These are phyloP conservation scores for Calonectria multiphialidica DNA, from an alignment of 2,329 filamentous ascomycete species.

Conservation along the genomic window DNA sequence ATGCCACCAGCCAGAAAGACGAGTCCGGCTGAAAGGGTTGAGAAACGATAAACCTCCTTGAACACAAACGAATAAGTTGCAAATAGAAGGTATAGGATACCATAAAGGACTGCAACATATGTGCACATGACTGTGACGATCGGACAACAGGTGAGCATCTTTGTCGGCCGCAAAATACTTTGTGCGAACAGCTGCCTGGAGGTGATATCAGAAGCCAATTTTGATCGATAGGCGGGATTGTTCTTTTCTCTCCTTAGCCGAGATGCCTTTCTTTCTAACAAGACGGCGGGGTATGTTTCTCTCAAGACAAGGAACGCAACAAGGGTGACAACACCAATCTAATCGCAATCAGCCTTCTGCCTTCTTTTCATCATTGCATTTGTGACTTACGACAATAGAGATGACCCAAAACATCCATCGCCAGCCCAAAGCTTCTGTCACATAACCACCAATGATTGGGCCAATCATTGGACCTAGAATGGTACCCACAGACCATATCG, in stretches of 20 bases:
- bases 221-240: background rate
- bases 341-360: background rate
- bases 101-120: conserved; percentile 72
- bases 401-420: conserved; percentile 52
- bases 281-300: conserved; percentile 68
- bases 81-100: conserved; percentile 67
- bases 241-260: background rate
- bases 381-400: conserved; percentile 20
- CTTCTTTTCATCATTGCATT: conserved; percentile 44
- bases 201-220: background rate
- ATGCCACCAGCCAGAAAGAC: conserved; percentile 36
- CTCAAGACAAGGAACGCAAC: conserved; percentile 6
- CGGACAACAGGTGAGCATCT: conserved; percentile 64
- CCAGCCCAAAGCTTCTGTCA: conserved; percentile 56
- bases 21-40: conserved; percentile 40
- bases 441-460: conserved; percentile 54
- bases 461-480: conserved; percentile 66
- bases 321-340: conserved; percentile 10
- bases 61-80: conserved; percentile 66
- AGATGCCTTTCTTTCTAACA: conserved; percentile 42
- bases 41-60: conserved; percentile 68
- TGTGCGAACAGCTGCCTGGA: background rate
- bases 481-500: conserved; percentile 71
- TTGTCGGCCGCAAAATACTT: conserved; percentile 69
- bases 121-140: conserved; percentile 75